phyloP scores from a whole-genome alignment of 495 filamentous ascomycete species.

The Podospora australis region DNA sequence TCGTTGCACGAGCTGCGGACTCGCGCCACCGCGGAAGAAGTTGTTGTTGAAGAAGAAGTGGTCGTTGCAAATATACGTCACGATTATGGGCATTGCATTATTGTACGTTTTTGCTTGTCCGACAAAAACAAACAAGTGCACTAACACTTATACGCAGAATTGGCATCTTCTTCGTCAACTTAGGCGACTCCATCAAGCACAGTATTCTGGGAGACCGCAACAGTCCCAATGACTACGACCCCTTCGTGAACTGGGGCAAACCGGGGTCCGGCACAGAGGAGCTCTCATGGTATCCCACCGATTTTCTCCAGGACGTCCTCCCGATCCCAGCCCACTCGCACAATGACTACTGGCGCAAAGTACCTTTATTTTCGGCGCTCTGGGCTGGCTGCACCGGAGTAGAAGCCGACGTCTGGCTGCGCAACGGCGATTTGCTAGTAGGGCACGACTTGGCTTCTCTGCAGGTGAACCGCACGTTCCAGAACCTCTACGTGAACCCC shows the following conservation, averaged over 20 bases:
- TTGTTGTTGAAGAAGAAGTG: not conserved
- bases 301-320: slow-evolving; percentile 63
- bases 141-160: not conserved
- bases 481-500: slow-evolving; percentile 58
- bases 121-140: too few relatives aligned
- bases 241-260: slow-evolving; percentile 50
- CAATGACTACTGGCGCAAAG: slow-evolving; percentile 83
- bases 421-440: slow-evolving; percentile 58
- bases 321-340: slow-evolving; percentile 73
- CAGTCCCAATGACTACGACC: slow-evolving; percentile 34
- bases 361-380: slow-evolving; percentile 62
- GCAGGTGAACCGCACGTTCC: slow-evolving; percentile 51
- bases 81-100: not conserved
- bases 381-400: slow-evolving; percentile 63
- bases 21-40: not conserved
- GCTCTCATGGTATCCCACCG: slow-evolving; percentile 62
- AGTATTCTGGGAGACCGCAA: not conserved
- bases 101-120: not conserved
- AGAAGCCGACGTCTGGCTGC: slow-evolving; percentile 87
- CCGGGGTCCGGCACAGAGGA: slow-evolving; percentile 41
- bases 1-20: not conserved
- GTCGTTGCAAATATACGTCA: not conserved
- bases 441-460: slow-evolving; percentile 51
- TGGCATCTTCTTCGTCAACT: not conserved
- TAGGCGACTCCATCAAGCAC: not conserved